Base-by-base conservation (phyloP, 805 yeast species). In the Candida tibetensis region DNA sequence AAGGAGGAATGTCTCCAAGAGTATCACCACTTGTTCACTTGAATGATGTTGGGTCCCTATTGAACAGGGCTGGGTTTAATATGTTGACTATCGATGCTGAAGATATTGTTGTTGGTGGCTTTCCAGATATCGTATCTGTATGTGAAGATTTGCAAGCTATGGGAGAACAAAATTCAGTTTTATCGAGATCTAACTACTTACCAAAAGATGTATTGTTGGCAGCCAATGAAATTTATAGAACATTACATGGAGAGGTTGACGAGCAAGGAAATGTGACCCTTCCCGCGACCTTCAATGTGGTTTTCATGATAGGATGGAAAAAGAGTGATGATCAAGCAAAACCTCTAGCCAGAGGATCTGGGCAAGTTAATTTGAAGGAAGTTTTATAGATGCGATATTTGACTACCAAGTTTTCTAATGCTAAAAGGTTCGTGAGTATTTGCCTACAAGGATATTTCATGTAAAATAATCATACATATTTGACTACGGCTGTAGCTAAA, bases 241-340 rank as follows among this genome's bases (percentile, higher is more conserved):
- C 77, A 4, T 64, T 87, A 56, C 91, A 87, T 55, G 89, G 88
- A 2, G 82, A 81, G 33, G 57, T 57, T 4, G 85, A 76, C 42
- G 64, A 61, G 2, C 46, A 64, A 12, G 77, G 71, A 2, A 36
- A 46, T 5, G 67, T 47, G 50, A 64, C 78, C 0, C 56, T 86
- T n/a, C 95, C 95, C 1, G 89, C 87, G 7, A 86, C 95, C 0
- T 87, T 77, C 61, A 66, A 87, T 43, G 76, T 87, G 37, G 77
- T 86, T 17, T 83, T 82, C 55, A 82, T 86, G 88, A 84, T 87
- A 54, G 95, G 95, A 2, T 87, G 95, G 95, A 87, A 85, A 57
- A 79, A 81, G 46, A 74, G 85, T 38, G 76, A 76, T 5, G 55
- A 61, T 34, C 87, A 85, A 55, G 88, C 90, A 2, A 66, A 81